Conservation (phyloP, 1,284 basidiomycete genomes). For the Fomes fomentarius region DNA sequence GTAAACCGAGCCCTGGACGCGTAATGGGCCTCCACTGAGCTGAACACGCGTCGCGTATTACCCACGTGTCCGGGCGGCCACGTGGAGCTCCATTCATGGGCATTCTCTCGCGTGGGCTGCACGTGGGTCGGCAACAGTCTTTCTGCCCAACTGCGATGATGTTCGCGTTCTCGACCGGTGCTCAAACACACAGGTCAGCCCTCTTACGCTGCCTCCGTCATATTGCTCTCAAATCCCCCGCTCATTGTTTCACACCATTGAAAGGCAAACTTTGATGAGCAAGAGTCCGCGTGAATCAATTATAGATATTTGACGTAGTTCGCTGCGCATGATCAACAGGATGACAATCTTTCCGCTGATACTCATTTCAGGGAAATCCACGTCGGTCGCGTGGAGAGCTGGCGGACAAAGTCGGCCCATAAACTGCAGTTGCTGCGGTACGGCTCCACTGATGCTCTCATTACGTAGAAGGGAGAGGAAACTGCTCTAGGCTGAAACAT, state of each 20-base stretch:
- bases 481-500: no score
- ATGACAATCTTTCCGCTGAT: neutral
- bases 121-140: constrained; percentile 7
- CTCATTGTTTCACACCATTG: no score
- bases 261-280: neutral
- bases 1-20: constrained; percentile 25
- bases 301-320: neutral
- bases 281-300: no score
- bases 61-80: no score
- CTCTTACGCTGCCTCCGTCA: neutral
- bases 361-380: neutral
- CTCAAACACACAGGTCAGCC: neutral
- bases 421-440: no score
- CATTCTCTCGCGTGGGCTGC: constrained; percentile 12
- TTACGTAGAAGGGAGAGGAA: no score
- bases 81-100: no score
- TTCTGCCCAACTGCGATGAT: constrained; percentile 6
- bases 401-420: no score
- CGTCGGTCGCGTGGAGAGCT: no score
- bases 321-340: neutral
- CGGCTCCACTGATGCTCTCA: no score
- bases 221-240: neutral
- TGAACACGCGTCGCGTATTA: constrained; percentile 20
- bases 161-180: neutral
- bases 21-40: constrained; percentile 20